Evolutionary conservation across 371 early-diverging fungal species (phyloP).

Genomic region (Mucor lusitanicus): DNA sequence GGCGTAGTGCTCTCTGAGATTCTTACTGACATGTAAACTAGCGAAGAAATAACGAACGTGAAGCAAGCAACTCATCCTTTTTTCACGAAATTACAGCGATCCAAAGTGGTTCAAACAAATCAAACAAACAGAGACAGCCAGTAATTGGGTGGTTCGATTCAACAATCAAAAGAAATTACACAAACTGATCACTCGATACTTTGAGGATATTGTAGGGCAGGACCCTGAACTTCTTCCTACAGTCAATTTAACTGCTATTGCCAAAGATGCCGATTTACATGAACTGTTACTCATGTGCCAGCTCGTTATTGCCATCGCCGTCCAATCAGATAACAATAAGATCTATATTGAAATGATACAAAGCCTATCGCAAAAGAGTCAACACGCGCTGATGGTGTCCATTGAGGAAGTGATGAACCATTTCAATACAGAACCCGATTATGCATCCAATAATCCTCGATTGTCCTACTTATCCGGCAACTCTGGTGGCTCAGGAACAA

Average conservation of each 20-base stretch:
- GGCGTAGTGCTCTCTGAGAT: constrained; percentile 81
- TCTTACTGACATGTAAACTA: constrained; percentile 79
- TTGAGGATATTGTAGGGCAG: constrained; percentile 83
- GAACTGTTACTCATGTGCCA: constrained; percentile 81
- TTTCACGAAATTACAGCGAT: constrained; percentile 58
- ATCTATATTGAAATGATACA: constrained; percentile 87
- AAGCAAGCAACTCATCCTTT: background rate
- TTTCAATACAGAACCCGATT: constrained; percentile 41
- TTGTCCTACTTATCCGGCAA: constrained; percentile 37
- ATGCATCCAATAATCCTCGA: constrained; percentile 27
- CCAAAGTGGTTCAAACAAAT: constrained; percentile 85
- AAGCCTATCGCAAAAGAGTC: constrained; percentile 72
- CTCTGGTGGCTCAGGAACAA: constrained; percentile 24
- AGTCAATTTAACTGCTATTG: constrained; percentile 79
- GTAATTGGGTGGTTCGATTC: constrained; percentile 90
- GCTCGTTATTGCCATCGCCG: constrained; percentile 84
- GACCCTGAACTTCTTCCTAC: constrained; percentile 57
- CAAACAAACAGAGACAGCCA: constrained; percentile 63
- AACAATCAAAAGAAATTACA: constrained; percentile 91
- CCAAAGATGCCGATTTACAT: constrained; percentile 71
- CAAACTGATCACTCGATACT: constrained; percentile 81
- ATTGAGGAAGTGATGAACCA: constrained; percentile 76
- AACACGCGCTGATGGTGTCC: constrained; percentile 88
- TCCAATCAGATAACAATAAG: constrained; percentile 86
- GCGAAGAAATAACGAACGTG: background rate